phyloP scores from a whole-genome alignment of 1,139 yeast species.

The Suhomyces atakaporum region DNA sequence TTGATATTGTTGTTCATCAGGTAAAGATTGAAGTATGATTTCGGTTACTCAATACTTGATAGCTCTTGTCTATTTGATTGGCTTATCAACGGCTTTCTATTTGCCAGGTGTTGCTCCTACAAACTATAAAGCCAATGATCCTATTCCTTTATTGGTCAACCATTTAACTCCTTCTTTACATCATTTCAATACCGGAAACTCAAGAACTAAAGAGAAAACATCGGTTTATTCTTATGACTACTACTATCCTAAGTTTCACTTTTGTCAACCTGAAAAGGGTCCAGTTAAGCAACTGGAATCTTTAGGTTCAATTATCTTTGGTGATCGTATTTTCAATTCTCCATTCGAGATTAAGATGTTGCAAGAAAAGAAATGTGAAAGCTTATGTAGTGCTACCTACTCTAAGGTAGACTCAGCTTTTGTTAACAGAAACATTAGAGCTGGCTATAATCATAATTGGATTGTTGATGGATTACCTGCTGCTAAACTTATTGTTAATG shows the following conservation, averaged over 20 bases:
- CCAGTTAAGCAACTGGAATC: conserved; percentile 82
- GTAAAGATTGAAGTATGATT: conserved; percentile 3
- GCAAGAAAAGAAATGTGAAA: conserved; percentile 64
- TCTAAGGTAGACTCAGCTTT: conserved; percentile 68
- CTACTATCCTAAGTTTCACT: conserved; percentile 79
- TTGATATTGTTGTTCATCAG: conserved; percentile 4
- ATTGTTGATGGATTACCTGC: conserved; percentile 93
- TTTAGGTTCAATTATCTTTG: conserved; percentile 88
- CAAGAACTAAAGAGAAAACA: conserved; percentile 43
- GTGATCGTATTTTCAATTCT: conserved; percentile 92
- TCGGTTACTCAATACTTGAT: conserved; percentile 13
- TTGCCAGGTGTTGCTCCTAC: conserved; percentile 96
- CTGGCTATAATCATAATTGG: conserved; percentile 91
- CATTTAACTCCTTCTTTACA: conserved; percentile 81
- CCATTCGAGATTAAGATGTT: conserved; percentile 83
- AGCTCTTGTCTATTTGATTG: conserved; percentile 22
- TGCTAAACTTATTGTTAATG: conserved; percentile 60
- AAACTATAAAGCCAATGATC: conserved; percentile 71
- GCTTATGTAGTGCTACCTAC: conserved; percentile 62
- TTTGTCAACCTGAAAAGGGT: conserved; percentile 74
- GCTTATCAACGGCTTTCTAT: conserved; percentile 61
- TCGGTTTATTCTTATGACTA: conserved; percentile 79
- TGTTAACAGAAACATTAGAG: conserved; percentile 73
- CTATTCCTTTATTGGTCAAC: conserved; percentile 78
- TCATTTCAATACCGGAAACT: conserved; percentile 36